Conservation (phyloP, 352 stramenopile genomes). For the Phytophthora syringae region DNA sequence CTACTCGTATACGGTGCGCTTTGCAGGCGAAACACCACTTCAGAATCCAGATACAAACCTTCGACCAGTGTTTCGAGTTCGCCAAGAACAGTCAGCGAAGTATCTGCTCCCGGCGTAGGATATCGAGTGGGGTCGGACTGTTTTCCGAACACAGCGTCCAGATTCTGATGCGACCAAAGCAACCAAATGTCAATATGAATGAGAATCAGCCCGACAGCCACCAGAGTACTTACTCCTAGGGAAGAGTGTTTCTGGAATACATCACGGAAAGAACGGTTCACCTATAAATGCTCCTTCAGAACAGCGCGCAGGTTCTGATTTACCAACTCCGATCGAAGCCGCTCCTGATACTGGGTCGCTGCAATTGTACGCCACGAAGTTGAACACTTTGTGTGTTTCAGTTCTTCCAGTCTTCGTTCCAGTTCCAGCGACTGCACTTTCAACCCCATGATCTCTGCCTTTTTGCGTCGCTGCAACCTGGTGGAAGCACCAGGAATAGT, state of each 20-base stretch:
- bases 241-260: conserved; percentile 23
- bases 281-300: conserved; percentile 19
- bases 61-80: conserved; percentile 30
- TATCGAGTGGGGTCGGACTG: not conserved
- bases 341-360: conserved; percentile 21
- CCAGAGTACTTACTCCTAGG: conserved; percentile 18
- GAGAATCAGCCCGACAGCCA: not conserved
- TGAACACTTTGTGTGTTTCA: conserved; percentile 4
- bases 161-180: conserved; percentile 1
- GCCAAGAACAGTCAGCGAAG: conserved; percentile 7
- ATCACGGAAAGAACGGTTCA: conserved; percentile 10
- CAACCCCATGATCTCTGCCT: conserved; percentile 32
- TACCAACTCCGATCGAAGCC: conserved; percentile 21
- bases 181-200: conserved; percentile 1
- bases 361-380: conserved; percentile 28
- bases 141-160: conserved; percentile 4
- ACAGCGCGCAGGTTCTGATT: conserved; percentile 31
- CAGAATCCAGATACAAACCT: conserved; percentile 27
- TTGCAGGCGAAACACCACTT: conserved; percentile 13
- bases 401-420: conserved; percentile 15
- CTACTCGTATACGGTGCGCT: not conserved
- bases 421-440: conserved; percentile 21
- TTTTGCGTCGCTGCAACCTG: conserved; percentile 26
- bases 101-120: not conserved
- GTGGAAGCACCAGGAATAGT: conserved; percentile 27